These are phyloP conservation scores for Boletus reticuloceps DNA, from an alignment of 768 basidiomycete species.

Conservation along the genomic window DNA sequence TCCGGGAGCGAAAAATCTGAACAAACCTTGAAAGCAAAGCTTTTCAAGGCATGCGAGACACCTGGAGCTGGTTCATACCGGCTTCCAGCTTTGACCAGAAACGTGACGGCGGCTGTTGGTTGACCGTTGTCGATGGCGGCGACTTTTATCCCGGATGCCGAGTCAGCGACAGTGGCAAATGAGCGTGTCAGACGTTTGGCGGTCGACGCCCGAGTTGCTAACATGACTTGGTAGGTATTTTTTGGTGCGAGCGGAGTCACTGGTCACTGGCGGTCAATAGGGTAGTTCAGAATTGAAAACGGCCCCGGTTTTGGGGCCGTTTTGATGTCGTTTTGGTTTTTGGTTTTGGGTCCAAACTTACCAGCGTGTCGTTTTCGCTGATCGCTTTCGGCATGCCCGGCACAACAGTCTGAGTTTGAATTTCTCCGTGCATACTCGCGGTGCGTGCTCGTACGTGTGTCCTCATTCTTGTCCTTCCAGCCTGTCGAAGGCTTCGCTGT, in stretches of 20 bases:
- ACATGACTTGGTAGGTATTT: constrained; percentile 43
- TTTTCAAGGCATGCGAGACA: constrained; percentile 91
- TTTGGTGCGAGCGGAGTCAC: constrained; percentile 17
- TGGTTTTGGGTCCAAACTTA: too few species aligned
- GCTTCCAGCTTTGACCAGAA: constrained; percentile 91
- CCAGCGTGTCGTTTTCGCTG: too few species aligned
- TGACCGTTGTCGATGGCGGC: constrained; percentile 80
- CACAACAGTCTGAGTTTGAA: too few species aligned
- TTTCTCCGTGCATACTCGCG: too few species aligned
- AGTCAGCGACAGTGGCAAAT: constrained; percentile 83
- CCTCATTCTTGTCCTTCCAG: too few species aligned
- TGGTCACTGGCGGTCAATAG: constrained; percentile 22
- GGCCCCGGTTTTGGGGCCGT: too few species aligned
- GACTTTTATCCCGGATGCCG: constrained; percentile 73
- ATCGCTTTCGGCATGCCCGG: too few species aligned
- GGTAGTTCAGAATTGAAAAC: too few species aligned
- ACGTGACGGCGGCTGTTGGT: constrained; percentile 81
- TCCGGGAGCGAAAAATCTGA: not conserved
- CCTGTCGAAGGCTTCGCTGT: too few species aligned
- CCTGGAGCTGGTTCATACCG: constrained; percentile 87
- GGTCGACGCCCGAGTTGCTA: constrained; percentile 57
- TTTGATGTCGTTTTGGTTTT: too few species aligned
- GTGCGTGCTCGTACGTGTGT: too few species aligned
- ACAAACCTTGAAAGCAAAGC: constrained; percentile 97
- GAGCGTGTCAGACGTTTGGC: constrained; percentile 59